These are phyloP conservation scores for Hylodesmum podocarpum DNA, from an alignment of 306 rosid species.

Conservation along the genomic window DNA sequence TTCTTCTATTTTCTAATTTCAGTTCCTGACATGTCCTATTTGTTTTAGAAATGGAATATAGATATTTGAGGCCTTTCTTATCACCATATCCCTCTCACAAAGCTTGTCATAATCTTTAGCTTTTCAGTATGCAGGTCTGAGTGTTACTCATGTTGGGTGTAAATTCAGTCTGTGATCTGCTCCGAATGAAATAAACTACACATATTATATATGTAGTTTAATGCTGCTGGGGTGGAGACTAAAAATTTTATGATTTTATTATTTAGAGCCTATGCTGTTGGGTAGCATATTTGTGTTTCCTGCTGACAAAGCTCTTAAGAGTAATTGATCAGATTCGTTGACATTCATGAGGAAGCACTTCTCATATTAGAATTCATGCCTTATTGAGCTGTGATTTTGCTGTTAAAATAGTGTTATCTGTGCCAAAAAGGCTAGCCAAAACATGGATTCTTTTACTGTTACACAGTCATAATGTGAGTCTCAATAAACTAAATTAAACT, in stretches of 20 bases:
- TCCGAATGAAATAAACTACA: not conserved
- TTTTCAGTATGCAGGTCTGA: not conserved
- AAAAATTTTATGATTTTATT: not conserved
- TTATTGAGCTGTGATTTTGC: slow-evolving; percentile 24
- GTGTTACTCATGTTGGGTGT: not conserved
- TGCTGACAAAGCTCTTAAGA: slow-evolving; percentile 30
- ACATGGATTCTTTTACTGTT: not conserved
- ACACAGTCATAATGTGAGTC: slow-evolving; percentile 21
- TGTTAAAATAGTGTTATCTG: slow-evolving; percentile 36
- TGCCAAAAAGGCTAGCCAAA: slow-evolving; percentile 29
- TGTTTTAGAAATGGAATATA: not conserved
- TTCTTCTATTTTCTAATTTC: no score
- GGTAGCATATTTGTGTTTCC: slow-evolving; percentile 30
- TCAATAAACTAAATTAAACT: slow-evolving; percentile 18
- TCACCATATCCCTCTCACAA: not conserved
- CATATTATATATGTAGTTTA: not conserved
- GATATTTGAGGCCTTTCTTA: not conserved
- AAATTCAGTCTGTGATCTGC: not conserved
- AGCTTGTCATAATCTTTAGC: not conserved
- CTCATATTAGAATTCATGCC: slow-evolving; percentile 42
- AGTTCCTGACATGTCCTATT: no score
- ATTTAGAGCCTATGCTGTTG: slow-evolving; percentile 19
- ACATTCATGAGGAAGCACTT: slow-evolving; percentile 29
- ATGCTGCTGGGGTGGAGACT: slow-evolving; percentile 15
- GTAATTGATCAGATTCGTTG: slow-evolving; percentile 30